phyloP scores from a whole-genome alignment of 2,329 filamentous ascomycete genomes.

The Canariomyces notabilis region DNA sequence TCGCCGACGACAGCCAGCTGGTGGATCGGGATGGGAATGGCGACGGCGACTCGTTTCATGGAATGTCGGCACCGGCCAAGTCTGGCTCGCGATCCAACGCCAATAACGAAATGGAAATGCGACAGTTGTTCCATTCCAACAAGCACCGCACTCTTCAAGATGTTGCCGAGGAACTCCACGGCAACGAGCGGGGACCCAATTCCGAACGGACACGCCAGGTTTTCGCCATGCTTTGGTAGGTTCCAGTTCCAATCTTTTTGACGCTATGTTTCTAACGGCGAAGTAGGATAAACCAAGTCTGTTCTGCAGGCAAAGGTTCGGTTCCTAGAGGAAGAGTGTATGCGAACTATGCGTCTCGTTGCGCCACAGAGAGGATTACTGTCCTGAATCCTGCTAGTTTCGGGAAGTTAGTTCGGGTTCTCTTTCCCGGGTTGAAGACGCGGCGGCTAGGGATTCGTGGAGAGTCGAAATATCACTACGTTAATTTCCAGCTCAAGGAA shows the following conservation, averaged over 20 bases:
- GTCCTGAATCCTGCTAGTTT: slow-evolving; percentile 96
- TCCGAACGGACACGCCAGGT: slow-evolving; percentile 80
- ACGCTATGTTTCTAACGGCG: slow-evolving; percentile 5
- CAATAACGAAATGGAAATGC: slow-evolving; percentile 76
- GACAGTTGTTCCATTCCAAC: slow-evolving; percentile 67
- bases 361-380: slow-evolving; percentile 87
- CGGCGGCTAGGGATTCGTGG: slow-evolving; percentile 86
- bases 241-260: slow-evolving; percentile 5
- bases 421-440: slow-evolving; percentile 93
- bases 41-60: slow-evolving; percentile 49
- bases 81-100: slow-evolving; percentile 61
- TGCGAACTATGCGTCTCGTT: slow-evolving; percentile 88
- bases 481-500: slow-evolving; percentile 58
- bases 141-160: slow-evolving; percentile 63
- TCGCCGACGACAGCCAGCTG: slow-evolving; percentile 57
- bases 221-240: slow-evolving; percentile 84
- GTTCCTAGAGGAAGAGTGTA: slow-evolving; percentile 92
- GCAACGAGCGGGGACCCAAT: slow-evolving; percentile 73
- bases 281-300: slow-evolving; percentile 66
- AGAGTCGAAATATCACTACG: slow-evolving; percentile 98
- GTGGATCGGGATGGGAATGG: slow-evolving; percentile 56
- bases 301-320: slow-evolving; percentile 71
- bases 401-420: slow-evolving; percentile 91
- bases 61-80: slow-evolving; percentile 45
- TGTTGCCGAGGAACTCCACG: slow-evolving; percentile 69